phyloP scores from a whole-genome alignment of 805 yeast genomes.

The Metschnikowia continentalis region DNA sequence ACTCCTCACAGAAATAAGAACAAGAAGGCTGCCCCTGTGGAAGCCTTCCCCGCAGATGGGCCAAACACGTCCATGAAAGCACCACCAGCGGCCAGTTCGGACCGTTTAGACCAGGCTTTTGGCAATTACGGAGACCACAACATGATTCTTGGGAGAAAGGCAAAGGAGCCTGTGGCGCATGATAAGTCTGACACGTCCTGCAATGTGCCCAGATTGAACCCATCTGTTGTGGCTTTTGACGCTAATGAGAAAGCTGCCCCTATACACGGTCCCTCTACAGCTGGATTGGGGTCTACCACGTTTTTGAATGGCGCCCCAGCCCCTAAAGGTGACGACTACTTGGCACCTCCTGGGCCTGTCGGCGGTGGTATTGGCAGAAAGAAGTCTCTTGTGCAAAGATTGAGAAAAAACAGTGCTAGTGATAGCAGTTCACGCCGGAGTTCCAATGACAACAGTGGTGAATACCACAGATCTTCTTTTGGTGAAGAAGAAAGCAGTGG shows the following conservation, averaged over 20 bases:
- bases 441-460: slow-evolving; percentile 24
- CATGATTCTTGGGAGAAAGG: slow-evolving; percentile 32
- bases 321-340: slow-evolving; percentile 38
- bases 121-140: slow-evolving; percentile 58
- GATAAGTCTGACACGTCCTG: slow-evolving; percentile 20
- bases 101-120: slow-evolving; percentile 70
- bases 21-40: slow-evolving; percentile 76
- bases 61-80: slow-evolving; percentile 86
- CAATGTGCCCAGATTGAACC: slow-evolving; percentile 45
- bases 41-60: slow-evolving; percentile 94
- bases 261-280: slow-evolving; percentile 80
- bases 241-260: slow-evolving; percentile 62
- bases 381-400: slow-evolving; percentile 73
- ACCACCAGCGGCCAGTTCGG: slow-evolving; percentile 39
- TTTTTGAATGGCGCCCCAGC: slow-evolving; percentile 97
- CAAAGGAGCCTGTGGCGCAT: slow-evolving; percentile 6
- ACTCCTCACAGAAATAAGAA: slow-evolving; percentile 91
- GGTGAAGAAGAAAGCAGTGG: slow-evolving; percentile 16
- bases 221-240: slow-evolving; percentile 63
- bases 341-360: slow-evolving; percentile 12
- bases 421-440: slow-evolving; percentile 29
- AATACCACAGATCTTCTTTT: slow-evolving; percentile 12
- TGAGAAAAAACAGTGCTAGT: slow-evolving; percentile 40
- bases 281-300: slow-evolving; percentile 89
- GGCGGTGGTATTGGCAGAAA: slow-evolving; percentile 64